Percentiles rank a stretch among this genome's conserved stretches.
Evolutionary conservation across 495 filamentous ascomycete genomes (phyloP).

Genomic region (Daldinia vernicosa): DNA sequence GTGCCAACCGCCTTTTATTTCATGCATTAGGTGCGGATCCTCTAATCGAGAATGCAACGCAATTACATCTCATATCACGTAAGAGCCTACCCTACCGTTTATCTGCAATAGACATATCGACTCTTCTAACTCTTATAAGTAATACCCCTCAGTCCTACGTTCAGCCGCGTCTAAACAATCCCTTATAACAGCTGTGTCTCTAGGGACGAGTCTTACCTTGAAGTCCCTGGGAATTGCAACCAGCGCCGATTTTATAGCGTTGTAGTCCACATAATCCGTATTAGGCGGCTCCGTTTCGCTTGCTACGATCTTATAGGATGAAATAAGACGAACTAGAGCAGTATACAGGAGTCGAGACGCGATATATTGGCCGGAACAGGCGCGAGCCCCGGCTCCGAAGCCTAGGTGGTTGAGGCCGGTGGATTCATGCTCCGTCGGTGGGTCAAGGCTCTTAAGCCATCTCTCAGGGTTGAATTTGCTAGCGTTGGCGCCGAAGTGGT

Average conservation of each 20-base stretch:
- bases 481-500: conserved; percentile 61
- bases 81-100: neutral
- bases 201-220: conserved; percentile 59
- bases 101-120: neutral
- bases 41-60: neutral
- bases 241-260: conserved; percentile 62
- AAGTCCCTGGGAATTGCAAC: conserved; percentile 65
- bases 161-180: conserved; percentile 53
- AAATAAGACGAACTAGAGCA: conserved; percentile 59
- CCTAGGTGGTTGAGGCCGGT: conserved; percentile 57
- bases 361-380: conserved; percentile 63
- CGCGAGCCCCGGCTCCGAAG: conserved; percentile 63
- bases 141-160: conserved; percentile 54
- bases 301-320: conserved; percentile 61
- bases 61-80: neutral
- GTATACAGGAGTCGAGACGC: conserved; percentile 60
- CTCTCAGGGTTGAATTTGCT: conserved; percentile 62
- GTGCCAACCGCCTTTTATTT: neutral
- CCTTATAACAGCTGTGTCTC: conserved; percentile 45
- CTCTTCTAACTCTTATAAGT: conserved; percentile 46
- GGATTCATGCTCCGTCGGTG: conserved; percentile 50
- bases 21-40: neutral
- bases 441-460: conserved; percentile 56
- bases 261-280: conserved; percentile 67
- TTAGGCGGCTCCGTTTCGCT: conserved; percentile 59